Base-by-base conservation (phyloP, 495 filamentous ascomycete genomes). In the Polyplosphaeria fusca region DNA sequence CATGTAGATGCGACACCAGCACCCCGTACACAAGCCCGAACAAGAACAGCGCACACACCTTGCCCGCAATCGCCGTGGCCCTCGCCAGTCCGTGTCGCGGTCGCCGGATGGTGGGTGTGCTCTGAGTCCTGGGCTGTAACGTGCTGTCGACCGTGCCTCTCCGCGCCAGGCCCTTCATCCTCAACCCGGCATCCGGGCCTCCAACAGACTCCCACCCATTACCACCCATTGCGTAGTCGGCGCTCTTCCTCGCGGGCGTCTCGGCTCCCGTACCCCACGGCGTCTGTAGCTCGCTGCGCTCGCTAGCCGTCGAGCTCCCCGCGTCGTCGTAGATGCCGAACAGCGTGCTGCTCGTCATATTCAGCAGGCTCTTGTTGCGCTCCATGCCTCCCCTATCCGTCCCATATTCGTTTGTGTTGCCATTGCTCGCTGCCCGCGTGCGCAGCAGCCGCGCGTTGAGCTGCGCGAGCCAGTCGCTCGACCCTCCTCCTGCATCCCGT, bases 321-420 rank as follows among this genome's bases (percentile, higher is more conserved):
- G 81, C 82, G 13, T 85, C 87, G 11, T 82, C 79, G 74, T 93
- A 97, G 68, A 97, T 98, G 40, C 93, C 93, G 60, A 84, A 86
- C 0, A 97, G 81, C 0, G 93, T 96, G 2, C 88, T 88, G 13
- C 87, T 84, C 24, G 91, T 96, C 47, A 97, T 79, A 68, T 96
- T 95, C 63, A 92, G 78, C 24, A 88, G 78, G 2, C 91, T 95
- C 46, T 83, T 81, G 25, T 85, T 86, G 48, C 87, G 81, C 9
- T 54, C 61, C 5, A 68, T 66, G 27, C 13, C 20, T 5, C 32
- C 41, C 12, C 47, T 42, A 22, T 47, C 42, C 45, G 11, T 16
- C 4, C 4, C 23, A 3, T 46, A 23, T 4, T 60, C 56, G n/a
- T 40, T 23, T 9, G 42, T n/a, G 23, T 39, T 43, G 9, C 44